Conservation (phyloP, 345 rosid genomes). For the Pelargonium nanum region DNA sequence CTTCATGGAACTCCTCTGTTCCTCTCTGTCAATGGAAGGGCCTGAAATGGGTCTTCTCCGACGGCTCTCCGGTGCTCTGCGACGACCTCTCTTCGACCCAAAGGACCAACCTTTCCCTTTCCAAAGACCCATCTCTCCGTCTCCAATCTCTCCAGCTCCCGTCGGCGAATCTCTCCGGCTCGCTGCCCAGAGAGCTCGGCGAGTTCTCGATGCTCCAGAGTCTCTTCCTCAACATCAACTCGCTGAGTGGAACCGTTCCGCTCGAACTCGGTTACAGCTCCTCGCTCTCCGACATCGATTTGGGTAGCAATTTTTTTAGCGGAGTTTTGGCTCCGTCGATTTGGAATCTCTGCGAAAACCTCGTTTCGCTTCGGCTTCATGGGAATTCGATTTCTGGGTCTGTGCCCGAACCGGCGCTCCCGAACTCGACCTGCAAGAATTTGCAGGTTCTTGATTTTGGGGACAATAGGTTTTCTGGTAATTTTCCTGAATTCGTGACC, state of each 20-base stretch:
- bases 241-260: slow-evolving; percentile 70
- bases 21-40: slow-evolving; percentile 98
- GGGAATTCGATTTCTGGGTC: slow-evolving; percentile 57
- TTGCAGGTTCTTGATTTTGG: slow-evolving; percentile 76
- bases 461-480: slow-evolving; percentile 65
- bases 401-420: slow-evolving; percentile 76
- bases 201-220: slow-evolving; percentile 83
- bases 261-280: slow-evolving; percentile 90
- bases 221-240: slow-evolving; percentile 66
- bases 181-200: slow-evolving; percentile 81
- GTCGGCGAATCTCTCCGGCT: slow-evolving; percentile 89
- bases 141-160: slow-evolving; percentile 79
- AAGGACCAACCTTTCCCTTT: slow-evolving; percentile 60
- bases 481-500: slow-evolving; percentile 65
- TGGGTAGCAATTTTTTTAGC: slow-evolving; percentile 46
- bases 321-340: slow-evolving; percentile 75
- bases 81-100: slow-evolving; percentile 49
- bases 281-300: slow-evolving; percentile 68
- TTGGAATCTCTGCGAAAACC: slow-evolving; percentile 86
- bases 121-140: slow-evolving; percentile 64
- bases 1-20: slow-evolving; percentile 83
- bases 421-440: slow-evolving; percentile 55
- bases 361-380: slow-evolving; percentile 53
- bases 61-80: slow-evolving; percentile 55
- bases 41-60: slow-evolving; percentile 77